phyloP scores from a whole-genome alignment of 129 eudicot genomes.

The Smallanthus sonchifolius region DNA sequence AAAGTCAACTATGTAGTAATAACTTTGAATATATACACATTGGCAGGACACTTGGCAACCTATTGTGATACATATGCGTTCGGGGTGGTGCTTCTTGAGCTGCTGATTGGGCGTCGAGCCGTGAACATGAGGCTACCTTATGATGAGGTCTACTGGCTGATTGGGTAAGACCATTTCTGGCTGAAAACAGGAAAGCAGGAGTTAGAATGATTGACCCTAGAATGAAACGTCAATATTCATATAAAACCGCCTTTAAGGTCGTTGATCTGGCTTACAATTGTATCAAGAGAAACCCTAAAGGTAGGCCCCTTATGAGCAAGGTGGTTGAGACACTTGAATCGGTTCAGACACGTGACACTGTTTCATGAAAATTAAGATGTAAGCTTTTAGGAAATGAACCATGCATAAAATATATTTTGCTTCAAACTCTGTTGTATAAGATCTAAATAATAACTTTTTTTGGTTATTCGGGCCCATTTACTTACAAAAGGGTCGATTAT shows the following conservation, averaged over 20 bases:
- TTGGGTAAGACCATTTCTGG: slow-evolving; percentile 71
- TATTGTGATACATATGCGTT: slow-evolving; percentile 88
- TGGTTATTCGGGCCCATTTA: not conserved
- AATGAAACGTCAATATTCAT: slow-evolving; percentile 72
- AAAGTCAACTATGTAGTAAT: not conserved
- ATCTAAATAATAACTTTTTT: not conserved
- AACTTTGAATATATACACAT: not conserved
- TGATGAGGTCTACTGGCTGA: slow-evolving; percentile 79
- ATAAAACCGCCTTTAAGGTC: slow-evolving; percentile 50
- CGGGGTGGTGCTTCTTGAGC: slow-evolving; percentile 92
- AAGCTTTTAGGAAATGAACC: slow-evolving; percentile 9
- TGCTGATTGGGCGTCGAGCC: slow-evolving; percentile 80
- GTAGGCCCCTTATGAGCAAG: slow-evolving; percentile 72
- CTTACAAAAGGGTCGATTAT: no score
- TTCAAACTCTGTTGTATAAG: slow-evolving; percentile 27
- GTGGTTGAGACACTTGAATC: slow-evolving; percentile 79
- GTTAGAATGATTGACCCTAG: slow-evolving; percentile 60
- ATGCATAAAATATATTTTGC: slow-evolving; percentile 4
- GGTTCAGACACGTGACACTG: slow-evolving; percentile 35
- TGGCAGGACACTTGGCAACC: slow-evolving; percentile 82
- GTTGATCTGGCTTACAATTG: slow-evolving; percentile 80
- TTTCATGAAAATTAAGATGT: slow-evolving; percentile 10
- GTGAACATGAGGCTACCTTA: slow-evolving; percentile 81
- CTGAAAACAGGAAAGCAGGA: slow-evolving; percentile 53
- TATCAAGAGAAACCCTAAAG: slow-evolving; percentile 75